Conservation (phyloP, 2,329 filamentous ascomycete species). For the Neoarthrinium moseri region DNA sequence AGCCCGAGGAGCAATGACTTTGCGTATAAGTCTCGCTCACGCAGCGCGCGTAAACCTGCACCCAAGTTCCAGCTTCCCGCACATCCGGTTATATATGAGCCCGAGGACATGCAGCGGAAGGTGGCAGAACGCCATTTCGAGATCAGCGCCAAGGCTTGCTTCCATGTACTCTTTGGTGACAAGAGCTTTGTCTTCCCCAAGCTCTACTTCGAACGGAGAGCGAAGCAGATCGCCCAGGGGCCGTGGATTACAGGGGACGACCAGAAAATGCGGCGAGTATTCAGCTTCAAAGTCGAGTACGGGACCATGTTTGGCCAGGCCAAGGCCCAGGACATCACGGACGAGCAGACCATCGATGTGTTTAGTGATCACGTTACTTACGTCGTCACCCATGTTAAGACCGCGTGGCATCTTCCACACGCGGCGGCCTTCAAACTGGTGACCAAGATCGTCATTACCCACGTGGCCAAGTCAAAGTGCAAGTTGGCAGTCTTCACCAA, state of each 20-base stretch:
- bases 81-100: constrained; percentile 80
- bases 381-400: constrained; percentile 61
- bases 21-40: constrained; percentile 32
- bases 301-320: constrained; percentile 63
- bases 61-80: constrained; percentile 80
- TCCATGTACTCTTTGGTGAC: constrained; percentile 95
- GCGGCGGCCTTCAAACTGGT: constrained; percentile 76
- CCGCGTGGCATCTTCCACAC: constrained; percentile 82
- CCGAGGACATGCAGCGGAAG: constrained; percentile 73
- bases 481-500: constrained; percentile 86
- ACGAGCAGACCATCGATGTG: constrained; percentile 84
- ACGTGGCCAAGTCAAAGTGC: constrained; percentile 86
- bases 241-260: constrained; percentile 76
- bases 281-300: constrained; percentile 74
- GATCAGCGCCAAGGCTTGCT: constrained; percentile 89
- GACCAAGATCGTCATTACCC: constrained; percentile 90
- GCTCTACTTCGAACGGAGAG: constrained; percentile 79
- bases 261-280: constrained; percentile 72
- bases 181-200: constrained; percentile 93
- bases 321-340: constrained; percentile 64
- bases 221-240: constrained; percentile 77
- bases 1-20: constrained; percentile 31
- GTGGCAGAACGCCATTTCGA: constrained; percentile 82
- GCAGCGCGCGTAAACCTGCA: constrained; percentile 36
- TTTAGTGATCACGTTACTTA: constrained; percentile 74